phyloP scores from a whole-genome alignment of 306 rosid species.

The Cajanus cajan region DNA sequence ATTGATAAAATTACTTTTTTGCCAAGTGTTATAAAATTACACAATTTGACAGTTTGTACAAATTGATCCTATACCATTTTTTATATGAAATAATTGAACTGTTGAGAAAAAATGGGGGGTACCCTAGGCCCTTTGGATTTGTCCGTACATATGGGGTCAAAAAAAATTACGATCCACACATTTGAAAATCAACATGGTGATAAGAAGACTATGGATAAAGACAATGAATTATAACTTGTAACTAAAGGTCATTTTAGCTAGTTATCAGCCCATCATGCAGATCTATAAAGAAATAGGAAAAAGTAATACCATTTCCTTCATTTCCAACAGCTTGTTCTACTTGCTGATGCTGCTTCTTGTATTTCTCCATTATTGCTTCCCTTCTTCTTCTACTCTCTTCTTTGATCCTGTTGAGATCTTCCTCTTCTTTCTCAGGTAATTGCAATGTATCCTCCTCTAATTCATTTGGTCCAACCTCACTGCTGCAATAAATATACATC shows the following conservation, averaged over 20 bases:
- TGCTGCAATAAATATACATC: slow-evolving; percentile 43
- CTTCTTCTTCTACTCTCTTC: slow-evolving; percentile 92
- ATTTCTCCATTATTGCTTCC: slow-evolving; percentile 90
- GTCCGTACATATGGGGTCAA: background rate
- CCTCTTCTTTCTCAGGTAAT: slow-evolving; percentile 86
- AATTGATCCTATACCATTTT: too few relatives aligned
- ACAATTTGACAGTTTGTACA: too few relatives aligned
- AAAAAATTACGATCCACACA: background rate
- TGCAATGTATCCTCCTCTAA: slow-evolving; percentile 57
- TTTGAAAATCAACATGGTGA: background rate
- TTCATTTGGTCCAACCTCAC: slow-evolving; percentile 69
- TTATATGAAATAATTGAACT: too few relatives aligned
- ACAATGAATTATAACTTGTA: slow-evolving; percentile 4
- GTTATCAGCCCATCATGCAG: background rate
- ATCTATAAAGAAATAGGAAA: background rate
- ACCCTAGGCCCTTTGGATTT: too few relatives aligned
- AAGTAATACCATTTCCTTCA: slow-evolving; percentile 48
- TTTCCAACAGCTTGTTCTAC: slow-evolving; percentile 38
- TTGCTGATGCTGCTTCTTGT: slow-evolving; percentile 62
- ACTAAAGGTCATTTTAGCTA: background rate
- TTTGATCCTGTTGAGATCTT: slow-evolving; percentile 83
- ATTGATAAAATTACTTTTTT: too few relatives aligned
- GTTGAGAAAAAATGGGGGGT: too few relatives aligned
- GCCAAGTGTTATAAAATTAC: too few relatives aligned
- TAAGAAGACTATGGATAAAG: background rate